Percentiles rank a stretch among this genome's conserved stretches.
phyloP scores from a whole-genome alignment of 257 asterid genomes.

The Linderniella brevidens region DNA sequence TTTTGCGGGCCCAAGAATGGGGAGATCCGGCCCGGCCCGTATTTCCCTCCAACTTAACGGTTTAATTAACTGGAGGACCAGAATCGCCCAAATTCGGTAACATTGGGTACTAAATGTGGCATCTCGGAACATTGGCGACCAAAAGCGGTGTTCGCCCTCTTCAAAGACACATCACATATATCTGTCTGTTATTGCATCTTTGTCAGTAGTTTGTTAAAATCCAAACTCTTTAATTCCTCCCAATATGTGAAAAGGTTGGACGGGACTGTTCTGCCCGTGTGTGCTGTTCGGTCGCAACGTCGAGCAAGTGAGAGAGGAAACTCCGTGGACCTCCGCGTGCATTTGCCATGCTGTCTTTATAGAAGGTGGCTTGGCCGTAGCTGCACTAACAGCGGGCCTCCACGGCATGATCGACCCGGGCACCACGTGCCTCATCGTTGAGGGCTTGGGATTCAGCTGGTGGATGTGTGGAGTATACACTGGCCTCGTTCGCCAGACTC shows the following conservation, averaged over 20 bases:
- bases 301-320: constrained; percentile 72
- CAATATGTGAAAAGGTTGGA: constrained; percentile 27
- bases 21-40: no score
- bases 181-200: no score
- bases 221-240: no score
- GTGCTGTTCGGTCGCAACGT: constrained; percentile 79
- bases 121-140: no score
- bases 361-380: constrained; percentile 82
- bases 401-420: constrained; percentile 81
- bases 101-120: no score
- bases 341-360: constrained; percentile 79
- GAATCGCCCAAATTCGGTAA: no score
- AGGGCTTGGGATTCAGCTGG: constrained; percentile 94
- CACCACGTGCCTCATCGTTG: constrained; percentile 64
- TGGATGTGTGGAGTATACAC: constrained; percentile 99
- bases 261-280: constrained; percentile 97
- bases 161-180: no score
- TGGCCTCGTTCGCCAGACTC: constrained; percentile 60
- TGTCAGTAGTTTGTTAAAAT: no score
- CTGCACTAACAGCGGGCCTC: constrained; percentile 53
- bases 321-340: constrained; percentile 87
- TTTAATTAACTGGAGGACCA: no score
- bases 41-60: no score
- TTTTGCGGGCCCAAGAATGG: no score
- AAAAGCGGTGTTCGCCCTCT: no score